Base-by-base conservation (phyloP, 257 asterid genomes). In the Ocimum tenuiflorum region DNA sequence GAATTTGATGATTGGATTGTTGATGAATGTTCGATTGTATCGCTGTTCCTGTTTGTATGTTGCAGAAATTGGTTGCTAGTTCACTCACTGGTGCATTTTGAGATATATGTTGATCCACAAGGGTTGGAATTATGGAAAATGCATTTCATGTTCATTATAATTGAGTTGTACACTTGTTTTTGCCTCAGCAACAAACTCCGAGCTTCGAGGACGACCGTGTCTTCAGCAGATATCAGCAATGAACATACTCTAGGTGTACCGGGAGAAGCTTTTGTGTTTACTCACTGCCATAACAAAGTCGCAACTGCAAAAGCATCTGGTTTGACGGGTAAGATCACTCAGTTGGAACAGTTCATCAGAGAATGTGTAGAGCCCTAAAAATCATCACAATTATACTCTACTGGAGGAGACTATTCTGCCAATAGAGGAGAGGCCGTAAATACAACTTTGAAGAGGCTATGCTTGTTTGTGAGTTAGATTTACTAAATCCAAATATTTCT, bases 101-200 rank as follows among this genome's bases (percentile, higher is more conserved):
- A 47, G 33, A 8, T 13, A 19, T 39, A 52, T 1, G 19, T 38
- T 22, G 19, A 51, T 55, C 69, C 13, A 19, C 41, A 42, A 13
- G 3, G 35, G 4, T 6, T 48, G 54, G 27, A 17, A 0, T 7
- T 6, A 41, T 48, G 14, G 46, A 18, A 55, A 4, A 60, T 61
- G 70, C 1, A 17, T 64, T 47, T 8, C 27, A 57, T n/a, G 14
- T 54, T 24, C 55, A 20, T n/a, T 50, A 31, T 9, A 3, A 14
- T 75, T 47, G 0, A 56, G 31, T 19, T 22, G 13, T 24, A 48
- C 14, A 33, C 33, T 48, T 15, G 45, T 41, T 38, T 59, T 65
- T 73, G 56, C 65, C 43, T 29, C 80, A 88, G 98, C 13, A 95
- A 92, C 72, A 89, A 89, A 84, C 94, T 92, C 67, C 88, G 98